A percentile compares a stretch with the other conserved stretches of the same genome.
These are phyloP conservation scores for Echinochloa phyllopogon DNA, from an alignment of 176 grass and related monocot genomes.

Conservation along the genomic window DNA sequence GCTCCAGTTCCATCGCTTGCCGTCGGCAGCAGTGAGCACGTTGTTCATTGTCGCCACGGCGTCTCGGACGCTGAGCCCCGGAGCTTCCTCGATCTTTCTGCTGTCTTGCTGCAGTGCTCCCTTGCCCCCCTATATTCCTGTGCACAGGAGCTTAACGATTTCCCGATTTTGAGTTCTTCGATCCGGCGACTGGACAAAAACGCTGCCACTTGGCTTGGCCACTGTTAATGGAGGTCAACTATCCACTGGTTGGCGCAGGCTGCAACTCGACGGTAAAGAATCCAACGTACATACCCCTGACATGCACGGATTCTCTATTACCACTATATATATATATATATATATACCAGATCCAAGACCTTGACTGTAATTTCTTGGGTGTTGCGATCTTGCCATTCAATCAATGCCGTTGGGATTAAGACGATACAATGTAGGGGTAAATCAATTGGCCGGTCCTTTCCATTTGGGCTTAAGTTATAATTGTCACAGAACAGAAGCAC, in stretches of 20 bases:
- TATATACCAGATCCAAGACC: too few species aligned
- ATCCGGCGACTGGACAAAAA: too few species aligned
- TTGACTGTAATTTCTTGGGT: neutral
- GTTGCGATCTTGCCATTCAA: neutral
- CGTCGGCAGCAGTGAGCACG: constrained; percentile 20
- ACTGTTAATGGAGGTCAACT: neutral
- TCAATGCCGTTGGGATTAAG: neutral
- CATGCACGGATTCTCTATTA: neutral
- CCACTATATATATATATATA: too few species aligned
- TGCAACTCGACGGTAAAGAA: neutral
- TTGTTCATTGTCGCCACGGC: neutral
- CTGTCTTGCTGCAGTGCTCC: neutral
- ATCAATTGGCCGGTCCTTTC: neutral
- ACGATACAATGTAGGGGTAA: neutral
- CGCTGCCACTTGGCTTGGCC: neutral
- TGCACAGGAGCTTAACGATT: too few species aligned
- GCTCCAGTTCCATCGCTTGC: constrained; percentile 21
- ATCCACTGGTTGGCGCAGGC: neutral
- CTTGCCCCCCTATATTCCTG: neutral
- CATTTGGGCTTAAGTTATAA: neutral
- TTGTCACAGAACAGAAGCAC: neutral
- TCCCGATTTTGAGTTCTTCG: too few species aligned
- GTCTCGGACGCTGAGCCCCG: neutral
- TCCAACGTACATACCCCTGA: neutral
- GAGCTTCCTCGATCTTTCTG: neutral